Base-by-base conservation (phyloP, 768 basidiomycete genomes). In the Termitomyces sp. region DNA sequence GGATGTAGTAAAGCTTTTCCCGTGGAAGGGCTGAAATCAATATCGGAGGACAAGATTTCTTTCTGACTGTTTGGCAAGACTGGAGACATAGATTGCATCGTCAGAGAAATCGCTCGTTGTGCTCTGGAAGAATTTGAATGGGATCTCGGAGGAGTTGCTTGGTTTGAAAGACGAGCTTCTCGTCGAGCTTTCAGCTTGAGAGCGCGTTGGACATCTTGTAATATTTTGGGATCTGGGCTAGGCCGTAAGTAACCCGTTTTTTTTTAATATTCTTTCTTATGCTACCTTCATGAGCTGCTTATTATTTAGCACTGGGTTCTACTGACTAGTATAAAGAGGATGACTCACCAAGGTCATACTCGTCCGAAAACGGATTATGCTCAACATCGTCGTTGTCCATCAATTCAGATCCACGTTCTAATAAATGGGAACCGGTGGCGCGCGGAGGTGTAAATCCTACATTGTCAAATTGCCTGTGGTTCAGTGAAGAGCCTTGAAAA, bases 121-220 rank as follows among this genome's bases (percentile, higher is more conserved):
- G 61, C 49, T 18, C 63, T 58, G 10, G 63, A 41, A 38, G 62
- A 57, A 29, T 57, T 40, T 7, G 52, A 45, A 1, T 66, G 58
- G n/a, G 55, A 51, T 38, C 52, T 65, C 13, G 57, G 38, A 41
- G 56, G 39, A 31, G 50, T 68, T 22, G 59, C 57, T 41, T 70
- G 72, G 47, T 53, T 55, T 40, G 48, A 70, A 29, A 81, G 64
- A 39, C 88, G 83, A 48, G 87, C 87, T 61, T 90, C 89, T 25
- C 88, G 81, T 45, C 85, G 78, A 25, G 88, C 85, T 67, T 91
- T 90, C 49, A 89, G 70, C 53, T 81, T 83, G 29, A 92, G 64
- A 5, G 88, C 89, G 50, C 83, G 82, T 60, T 91, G 87, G 6
- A 92, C 88, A 58, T 91, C 90, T 66, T 87, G 88, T 50, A 91